Percentiles rank a stretch among this genome's conserved stretches.
These are phyloP conservation scores for Nemania sp. DNA, from an alignment of 2,329 filamentous ascomycete genomes.

Conservation along the genomic window DNA sequence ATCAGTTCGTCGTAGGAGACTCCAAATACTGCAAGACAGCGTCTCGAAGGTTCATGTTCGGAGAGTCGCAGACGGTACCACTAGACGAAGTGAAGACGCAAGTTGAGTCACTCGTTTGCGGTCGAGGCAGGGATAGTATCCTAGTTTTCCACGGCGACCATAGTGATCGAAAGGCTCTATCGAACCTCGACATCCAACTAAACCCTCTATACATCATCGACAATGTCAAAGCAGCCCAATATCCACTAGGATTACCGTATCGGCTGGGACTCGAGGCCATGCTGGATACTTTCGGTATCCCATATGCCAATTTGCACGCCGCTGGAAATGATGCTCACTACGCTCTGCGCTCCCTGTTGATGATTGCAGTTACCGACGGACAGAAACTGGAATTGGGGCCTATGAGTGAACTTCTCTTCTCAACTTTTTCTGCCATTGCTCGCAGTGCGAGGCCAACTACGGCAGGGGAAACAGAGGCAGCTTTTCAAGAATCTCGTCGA, in stretches of 20 bases:
- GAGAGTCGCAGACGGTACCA: constrained; percentile 14
- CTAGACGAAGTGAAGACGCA: constrained; percentile 14
- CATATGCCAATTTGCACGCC: constrained; percentile 16
- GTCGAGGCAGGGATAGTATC: constrained; percentile 6
- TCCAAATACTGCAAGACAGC: constrained; percentile 15
- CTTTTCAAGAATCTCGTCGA: constrained; percentile 9
- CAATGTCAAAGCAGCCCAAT: constrained; percentile 14
- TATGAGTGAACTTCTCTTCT: constrained; percentile 7
- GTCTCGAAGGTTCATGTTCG: constrained; percentile 15
- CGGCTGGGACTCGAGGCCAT: constrained; percentile 15
- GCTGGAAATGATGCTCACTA: constrained; percentile 19
- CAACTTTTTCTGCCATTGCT: constrained; percentile 16
- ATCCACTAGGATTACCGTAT: constrained; percentile 13
- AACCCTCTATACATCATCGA: constrained; percentile 14
- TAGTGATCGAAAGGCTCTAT: constrained; percentile 12
- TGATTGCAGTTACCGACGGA: constrained; percentile 15
- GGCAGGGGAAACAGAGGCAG: constrained; percentile 6
- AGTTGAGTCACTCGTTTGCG: constrained; percentile 10
- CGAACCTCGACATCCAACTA: constrained; percentile 11
- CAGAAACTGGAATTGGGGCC: not conserved
- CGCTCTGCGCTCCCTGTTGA: constrained; percentile 16
- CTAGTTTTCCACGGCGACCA: constrained; percentile 11
- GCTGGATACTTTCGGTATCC: constrained; percentile 20
- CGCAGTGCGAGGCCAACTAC: constrained; percentile 9
- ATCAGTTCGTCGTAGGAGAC: constrained; percentile 15